Evolutionary conservation across 495 filamentous ascomycete species (phyloP).

Genomic region (Cercophora samala): DNA sequence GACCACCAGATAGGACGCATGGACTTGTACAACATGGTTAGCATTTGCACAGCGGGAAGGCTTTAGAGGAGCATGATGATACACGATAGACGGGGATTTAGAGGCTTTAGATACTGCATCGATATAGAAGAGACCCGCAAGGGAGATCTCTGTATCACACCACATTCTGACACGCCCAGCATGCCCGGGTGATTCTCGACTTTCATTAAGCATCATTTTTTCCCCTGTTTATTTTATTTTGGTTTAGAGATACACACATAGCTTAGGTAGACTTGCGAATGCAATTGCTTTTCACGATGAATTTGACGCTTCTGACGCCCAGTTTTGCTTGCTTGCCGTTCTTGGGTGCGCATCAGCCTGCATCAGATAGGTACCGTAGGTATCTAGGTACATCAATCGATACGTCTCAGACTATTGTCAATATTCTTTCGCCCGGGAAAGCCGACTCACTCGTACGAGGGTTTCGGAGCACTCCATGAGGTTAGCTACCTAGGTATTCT

Average conservation of each 20-base stretch:
- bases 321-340: background rate
- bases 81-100: background rate
- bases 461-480: background rate
- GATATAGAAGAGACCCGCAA: background rate
- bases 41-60: background rate
- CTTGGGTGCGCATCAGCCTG: background rate
- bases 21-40: background rate
- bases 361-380: background rate
- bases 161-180: background rate
- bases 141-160: background rate
- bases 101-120: conserved; percentile 3
- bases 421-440: background rate
- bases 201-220: background rate
- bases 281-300: background rate
- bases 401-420: background rate
- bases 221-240: background rate
- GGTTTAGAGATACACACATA: background rate
- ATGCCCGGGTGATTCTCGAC: background rate
- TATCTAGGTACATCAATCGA: background rate
- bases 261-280: background rate
- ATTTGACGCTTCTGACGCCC: background rate
- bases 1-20: background rate
- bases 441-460: background rate
- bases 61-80: background rate
- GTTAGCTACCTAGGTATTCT: background rate